phyloP scores from a whole-genome alignment of 345 rosid species.

The Barbarea vulgaris region DNA sequence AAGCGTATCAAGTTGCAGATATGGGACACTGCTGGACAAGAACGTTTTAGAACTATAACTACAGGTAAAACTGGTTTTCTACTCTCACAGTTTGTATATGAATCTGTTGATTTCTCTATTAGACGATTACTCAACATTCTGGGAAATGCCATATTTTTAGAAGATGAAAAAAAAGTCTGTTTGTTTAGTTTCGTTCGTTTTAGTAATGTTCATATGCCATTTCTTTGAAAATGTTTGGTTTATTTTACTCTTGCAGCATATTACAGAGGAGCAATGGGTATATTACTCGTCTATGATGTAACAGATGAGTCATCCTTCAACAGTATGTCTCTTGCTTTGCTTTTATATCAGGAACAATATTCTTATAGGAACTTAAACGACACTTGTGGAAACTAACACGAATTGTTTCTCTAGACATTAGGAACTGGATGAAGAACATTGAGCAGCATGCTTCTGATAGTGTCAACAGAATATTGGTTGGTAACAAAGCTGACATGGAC shows the following conservation, averaged over 20 bases:
- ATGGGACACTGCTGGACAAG: conserved; percentile 94
- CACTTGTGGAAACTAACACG: conserved; percentile 14
- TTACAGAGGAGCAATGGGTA: conserved; percentile 97
- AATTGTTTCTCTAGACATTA: conserved; percentile 44
- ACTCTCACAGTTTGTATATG: not conserved
- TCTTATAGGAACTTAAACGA: not conserved
- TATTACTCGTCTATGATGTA: conserved; percentile 87
- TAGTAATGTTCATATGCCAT: not conserved
- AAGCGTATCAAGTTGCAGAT: conserved; percentile 76
- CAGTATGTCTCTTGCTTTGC: conserved; percentile 49
- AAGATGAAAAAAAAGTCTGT: not conserved
- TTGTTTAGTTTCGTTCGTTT: not conserved
- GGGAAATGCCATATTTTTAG: not conserved
- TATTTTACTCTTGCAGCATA: conserved; percentile 55
- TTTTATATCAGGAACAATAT: not conserved
- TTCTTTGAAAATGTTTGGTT: not conserved
- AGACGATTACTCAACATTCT: not conserved
- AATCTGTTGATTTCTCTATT: not conserved
- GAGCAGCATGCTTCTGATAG: conserved; percentile 69
- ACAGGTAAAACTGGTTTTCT: conserved; percentile 45
- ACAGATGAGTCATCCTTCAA: conserved; percentile 93
- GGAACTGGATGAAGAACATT: conserved; percentile 72
- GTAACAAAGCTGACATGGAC: conserved; percentile 74
- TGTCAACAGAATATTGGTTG: conserved; percentile 66
- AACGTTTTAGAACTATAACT: conserved; percentile 81